Percentiles rank a stretch among this genome's conserved stretches.
phyloP scores from a whole-genome alignment of 495 filamentous ascomycete genomes.

The Endocarpon pusillum region DNA sequence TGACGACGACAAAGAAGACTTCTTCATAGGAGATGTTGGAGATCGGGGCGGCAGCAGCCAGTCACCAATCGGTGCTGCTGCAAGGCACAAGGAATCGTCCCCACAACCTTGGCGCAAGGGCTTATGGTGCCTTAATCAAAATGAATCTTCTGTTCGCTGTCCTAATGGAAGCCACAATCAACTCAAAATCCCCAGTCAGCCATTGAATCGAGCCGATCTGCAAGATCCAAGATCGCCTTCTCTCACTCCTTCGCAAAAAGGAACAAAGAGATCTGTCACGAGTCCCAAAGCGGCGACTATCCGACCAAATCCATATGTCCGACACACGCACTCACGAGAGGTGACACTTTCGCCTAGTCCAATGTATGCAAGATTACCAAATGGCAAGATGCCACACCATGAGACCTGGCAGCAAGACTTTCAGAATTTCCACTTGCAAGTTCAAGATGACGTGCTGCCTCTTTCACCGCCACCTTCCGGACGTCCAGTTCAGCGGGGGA shows the following conservation, averaged over 20 bases:
- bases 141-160: no score
- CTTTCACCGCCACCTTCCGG: conserved; percentile 29
- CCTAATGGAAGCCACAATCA: no score
- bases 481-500: conserved; percentile 24
- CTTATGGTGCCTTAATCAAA: conserved; percentile 2
- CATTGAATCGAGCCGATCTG: not conserved
- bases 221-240: not conserved
- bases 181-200: not conserved
- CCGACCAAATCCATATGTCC: conserved; percentile 18
- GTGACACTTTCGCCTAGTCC: conserved; percentile 30
- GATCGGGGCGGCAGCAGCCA: not conserved
- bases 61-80: not conserved
- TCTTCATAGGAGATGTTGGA: not conserved
- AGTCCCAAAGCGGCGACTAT: conserved; percentile 5
- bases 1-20: not conserved
- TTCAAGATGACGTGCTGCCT: conserved; percentile 23
- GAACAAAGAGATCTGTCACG: no score
- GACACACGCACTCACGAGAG: conserved; percentile 25
- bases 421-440: conserved; percentile 23
- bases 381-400: conserved; percentile 27
- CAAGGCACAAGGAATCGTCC: conserved; percentile 1
- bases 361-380: conserved; percentile 7
- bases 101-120: conserved; percentile 2
- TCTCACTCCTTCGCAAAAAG: not conserved
- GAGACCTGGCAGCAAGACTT: conserved; percentile 25